Base-by-base conservation (phyloP, 495 filamentous ascomycete genomes). In the Penicillium herquei region DNA sequence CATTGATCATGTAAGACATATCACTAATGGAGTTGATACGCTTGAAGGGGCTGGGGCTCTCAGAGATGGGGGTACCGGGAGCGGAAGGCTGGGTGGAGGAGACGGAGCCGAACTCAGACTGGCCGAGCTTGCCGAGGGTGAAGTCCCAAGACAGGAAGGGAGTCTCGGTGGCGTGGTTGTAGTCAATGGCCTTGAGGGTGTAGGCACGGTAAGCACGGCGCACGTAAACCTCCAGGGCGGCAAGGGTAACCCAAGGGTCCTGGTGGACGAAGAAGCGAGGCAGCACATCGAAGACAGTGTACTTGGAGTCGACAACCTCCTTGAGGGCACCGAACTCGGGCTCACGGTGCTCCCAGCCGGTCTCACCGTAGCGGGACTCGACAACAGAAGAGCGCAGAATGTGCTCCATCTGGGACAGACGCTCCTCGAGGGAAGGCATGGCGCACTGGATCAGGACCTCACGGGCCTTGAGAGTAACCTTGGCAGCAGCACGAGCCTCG, bases 251-350 rank as follows among this genome's bases (percentile, higher is more conserved):
- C 92, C 92, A 98, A 11, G 89, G 88, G 67, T 98, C 94, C 49
- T 87, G 80, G 69, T 98, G 90, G 40, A 85, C 88, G 64, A 98
- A 98, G 83, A 98, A 98, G 39, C 86, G 84, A 8, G 93, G 88
- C 52, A 98, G 72, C 6, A 98, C 94, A 70, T 98, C 94, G 65
- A 96, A 97, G 55, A 98, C 92, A 42, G 92, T 98, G 75, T 91
- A 97, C 77, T 94, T 94, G 34, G 94, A 98, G 74, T 98, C 94
- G 44, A 98, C 90, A 42, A 98, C 94, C 70, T 98, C 94, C 76
- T 96, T 94, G 70, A 98, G 84, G 63, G 92, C 78, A 40, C 91
- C 84, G 47, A 92, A 74, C 67, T 87, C 86, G 14, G 94, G 94
- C 66, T 96, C 90, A 58, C 95, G 84, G 74, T 98, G 94, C 48